Percentiles rank a stretch among this genome's conserved stretches.
phyloP scores from a whole-genome alignment of 257 asterid genomes.

The Nicotiana otophora region DNA sequence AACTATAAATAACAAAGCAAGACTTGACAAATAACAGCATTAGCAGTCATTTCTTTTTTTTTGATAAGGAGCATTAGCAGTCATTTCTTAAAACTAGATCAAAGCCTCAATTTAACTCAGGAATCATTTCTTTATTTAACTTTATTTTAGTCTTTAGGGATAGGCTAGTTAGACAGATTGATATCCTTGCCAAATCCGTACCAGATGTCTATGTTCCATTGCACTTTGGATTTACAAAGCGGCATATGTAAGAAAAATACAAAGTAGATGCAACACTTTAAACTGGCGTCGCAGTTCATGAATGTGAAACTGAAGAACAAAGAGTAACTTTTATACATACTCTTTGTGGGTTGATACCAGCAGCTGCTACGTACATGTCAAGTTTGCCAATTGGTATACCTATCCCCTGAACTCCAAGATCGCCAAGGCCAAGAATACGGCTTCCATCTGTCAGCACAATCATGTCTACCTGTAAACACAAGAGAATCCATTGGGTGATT shows the following conservation, averaged over 20 bases:
- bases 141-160: not conserved
- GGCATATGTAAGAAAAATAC: not conserved
- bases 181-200: not conserved
- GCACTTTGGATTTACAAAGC: not conserved
- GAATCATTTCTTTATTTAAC: not conserved
- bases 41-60: not conserved
- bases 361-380: slow-evolving; percentile 99
- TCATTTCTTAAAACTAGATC: not conserved
- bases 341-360: slow-evolving; percentile 98
- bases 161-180: not conserved
- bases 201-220: not conserved
- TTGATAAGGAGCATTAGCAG: not conserved
- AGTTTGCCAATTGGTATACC: slow-evolving; percentile 98
- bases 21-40: not conserved
- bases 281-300: not conserved
- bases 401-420: slow-evolving; percentile 99
- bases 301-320: slow-evolving; percentile 6
- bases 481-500: not conserved
- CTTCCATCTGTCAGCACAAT: slow-evolving; percentile 98
- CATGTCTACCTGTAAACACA: slow-evolving; percentile 82
- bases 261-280: not conserved
- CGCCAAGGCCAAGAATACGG: slow-evolving; percentile 99
- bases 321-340: slow-evolving; percentile 40
- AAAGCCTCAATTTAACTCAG: not conserved
- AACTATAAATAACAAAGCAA: not conserved